A percentile compares a stretch with the other conserved stretches of the same genome.
Evolutionary conservation across 2,329 filamentous ascomycete species (phyloP).

Genomic region (Orbilia blumenaviensis): DNA sequence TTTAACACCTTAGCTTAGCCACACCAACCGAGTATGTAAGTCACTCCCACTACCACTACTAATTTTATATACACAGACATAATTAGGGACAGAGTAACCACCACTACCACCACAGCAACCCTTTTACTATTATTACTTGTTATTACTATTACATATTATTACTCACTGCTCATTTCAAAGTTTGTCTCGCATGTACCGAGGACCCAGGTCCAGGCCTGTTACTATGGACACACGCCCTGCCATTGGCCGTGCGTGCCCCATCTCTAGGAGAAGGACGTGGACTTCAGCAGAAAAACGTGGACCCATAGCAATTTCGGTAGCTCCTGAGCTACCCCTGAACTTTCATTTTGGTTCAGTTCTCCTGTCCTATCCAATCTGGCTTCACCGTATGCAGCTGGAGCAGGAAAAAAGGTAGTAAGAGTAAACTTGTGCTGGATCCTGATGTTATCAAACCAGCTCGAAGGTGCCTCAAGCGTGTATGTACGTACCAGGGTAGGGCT

Average conservation of each 20-base stretch:
- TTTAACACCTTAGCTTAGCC: constrained; percentile 11
- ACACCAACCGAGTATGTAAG: too few relatives aligned
- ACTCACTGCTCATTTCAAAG: neutral
- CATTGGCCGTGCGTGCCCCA: neutral
- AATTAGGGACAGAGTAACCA: too few relatives aligned
- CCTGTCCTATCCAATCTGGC: too few relatives aligned
- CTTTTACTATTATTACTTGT: neutral
- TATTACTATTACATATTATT: neutral
- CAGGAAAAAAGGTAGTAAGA: neutral
- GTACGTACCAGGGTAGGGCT: constrained; percentile 27
- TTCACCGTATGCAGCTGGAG: too few relatives aligned
- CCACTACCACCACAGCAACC: neutral
- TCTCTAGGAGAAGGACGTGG: neutral
- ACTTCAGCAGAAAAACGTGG: too few relatives aligned
- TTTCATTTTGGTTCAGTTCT: neutral
- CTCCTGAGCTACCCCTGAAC: constrained; percentile 29
- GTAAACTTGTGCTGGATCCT: neutral
- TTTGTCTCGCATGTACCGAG: neutral
- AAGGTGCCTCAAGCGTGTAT: too few relatives aligned
- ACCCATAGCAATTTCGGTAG: constrained; percentile 23
- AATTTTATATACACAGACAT: neutral
- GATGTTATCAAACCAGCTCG: neutral
- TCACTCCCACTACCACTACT: neutral
- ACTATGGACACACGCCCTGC: too few relatives aligned
- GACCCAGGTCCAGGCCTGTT: too few relatives aligned